A percentile compares a stretch with the other conserved stretches of the same genome.
phyloP scores from a whole-genome alignment of 768 basidiomycete species.

The Macrolepiota dolichaula region DNA sequence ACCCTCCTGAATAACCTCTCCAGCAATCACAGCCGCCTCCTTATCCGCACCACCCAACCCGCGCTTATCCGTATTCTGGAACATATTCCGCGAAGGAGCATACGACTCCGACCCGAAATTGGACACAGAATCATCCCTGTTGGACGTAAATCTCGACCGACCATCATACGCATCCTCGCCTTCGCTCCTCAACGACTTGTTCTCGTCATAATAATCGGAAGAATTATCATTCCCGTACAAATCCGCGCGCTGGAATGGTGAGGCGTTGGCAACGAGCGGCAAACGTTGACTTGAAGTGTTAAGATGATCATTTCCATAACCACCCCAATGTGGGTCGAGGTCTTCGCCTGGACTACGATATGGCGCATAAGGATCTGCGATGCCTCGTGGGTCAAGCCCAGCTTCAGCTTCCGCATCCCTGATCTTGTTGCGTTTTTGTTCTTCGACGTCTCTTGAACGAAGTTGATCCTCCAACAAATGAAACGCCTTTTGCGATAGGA shows the following conservation, averaged over 20 bases:
- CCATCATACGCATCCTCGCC: slow-evolving; percentile 60
- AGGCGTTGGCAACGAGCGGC: slow-evolving; percentile 81
- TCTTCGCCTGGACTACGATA: slow-evolving; percentile 57
- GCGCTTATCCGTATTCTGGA: slow-evolving; percentile 77
- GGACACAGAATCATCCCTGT: slow-evolving; percentile 73
- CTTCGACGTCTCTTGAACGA: slow-evolving; percentile 79
- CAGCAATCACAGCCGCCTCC: slow-evolving; percentile 63
- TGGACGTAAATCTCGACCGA: slow-evolving; percentile 72
- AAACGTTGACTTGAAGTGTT: slow-evolving; percentile 65
- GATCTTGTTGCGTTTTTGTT: slow-evolving; percentile 76
- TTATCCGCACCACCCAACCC: slow-evolving; percentile 58
- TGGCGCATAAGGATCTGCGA: slow-evolving; percentile 74
- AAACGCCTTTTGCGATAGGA: slow-evolving; percentile 83
- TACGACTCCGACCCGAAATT: slow-evolving; percentile 91
- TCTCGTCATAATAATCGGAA: slow-evolving; percentile 52
- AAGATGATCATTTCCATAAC: slow-evolving; percentile 43
- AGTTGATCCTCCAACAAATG: slow-evolving; percentile 86
- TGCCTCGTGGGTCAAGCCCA: slow-evolving; percentile 54
- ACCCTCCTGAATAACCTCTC: slow-evolving; percentile 74
- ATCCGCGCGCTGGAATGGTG: slow-evolving; percentile 76
- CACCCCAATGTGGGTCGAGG: slow-evolving; percentile 32
- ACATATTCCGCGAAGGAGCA: slow-evolving; percentile 94
- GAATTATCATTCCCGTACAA: slow-evolving; percentile 60
- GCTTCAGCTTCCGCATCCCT: slow-evolving; percentile 74
- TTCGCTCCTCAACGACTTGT: slow-evolving; percentile 67